Percentiles rank a stretch among this genome's conserved stretches.
Evolutionary conservation across 2,329 filamentous ascomycete species (phyloP).

Genomic region (Aspergillus quadricinctus): DNA sequence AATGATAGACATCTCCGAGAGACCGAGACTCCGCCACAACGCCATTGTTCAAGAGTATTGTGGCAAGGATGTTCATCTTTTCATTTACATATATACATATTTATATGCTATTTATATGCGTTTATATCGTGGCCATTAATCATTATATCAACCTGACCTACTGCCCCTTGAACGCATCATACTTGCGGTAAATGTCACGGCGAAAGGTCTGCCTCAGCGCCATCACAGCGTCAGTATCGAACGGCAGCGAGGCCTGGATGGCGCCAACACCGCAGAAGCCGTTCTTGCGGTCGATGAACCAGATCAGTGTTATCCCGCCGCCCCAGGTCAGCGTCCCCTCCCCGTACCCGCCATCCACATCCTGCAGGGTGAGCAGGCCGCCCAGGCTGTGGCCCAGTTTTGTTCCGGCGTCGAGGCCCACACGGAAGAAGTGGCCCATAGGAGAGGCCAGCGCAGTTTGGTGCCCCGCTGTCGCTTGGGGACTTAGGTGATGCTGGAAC

Average conservation of each 20-base stretch:
- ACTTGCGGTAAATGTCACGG: conserved; percentile 41
- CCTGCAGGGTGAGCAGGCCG: conserved; percentile 40
- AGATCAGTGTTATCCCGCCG: conserved; percentile 44
- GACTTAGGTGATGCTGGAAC: conserved; percentile 25
- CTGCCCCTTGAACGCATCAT: conserved; percentile 27
- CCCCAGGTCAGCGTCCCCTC: conserved; percentile 45
- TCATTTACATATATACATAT: too few species aligned
- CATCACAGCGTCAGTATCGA: conserved; percentile 20
- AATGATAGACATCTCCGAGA: background rate
- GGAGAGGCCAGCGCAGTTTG: conserved; percentile 28
- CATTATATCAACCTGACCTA: background rate
- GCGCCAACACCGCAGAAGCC: conserved; percentile 43
- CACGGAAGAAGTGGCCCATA: conserved; percentile 33
- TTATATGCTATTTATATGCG: too few species aligned
- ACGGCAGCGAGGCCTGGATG: conserved; percentile 37
- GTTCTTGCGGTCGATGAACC: conserved; percentile 50
- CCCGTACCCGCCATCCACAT: conserved; percentile 43
- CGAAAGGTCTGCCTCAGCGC: conserved; percentile 43
- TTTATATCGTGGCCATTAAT: too few species aligned
- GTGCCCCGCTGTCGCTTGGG: conserved; percentile 22
- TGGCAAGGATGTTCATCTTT: too few species aligned
- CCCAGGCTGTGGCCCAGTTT: conserved; percentile 41
- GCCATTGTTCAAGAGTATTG: too few species aligned
- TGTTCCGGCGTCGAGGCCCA: conserved; percentile 27
- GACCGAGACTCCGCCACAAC: too few species aligned